Evolutionary conservation across 495 filamentous ascomycete genomes (phyloP), one percentile per base, ranked within the genome.

Genomic region (Terfezia boudieri): DNA sequence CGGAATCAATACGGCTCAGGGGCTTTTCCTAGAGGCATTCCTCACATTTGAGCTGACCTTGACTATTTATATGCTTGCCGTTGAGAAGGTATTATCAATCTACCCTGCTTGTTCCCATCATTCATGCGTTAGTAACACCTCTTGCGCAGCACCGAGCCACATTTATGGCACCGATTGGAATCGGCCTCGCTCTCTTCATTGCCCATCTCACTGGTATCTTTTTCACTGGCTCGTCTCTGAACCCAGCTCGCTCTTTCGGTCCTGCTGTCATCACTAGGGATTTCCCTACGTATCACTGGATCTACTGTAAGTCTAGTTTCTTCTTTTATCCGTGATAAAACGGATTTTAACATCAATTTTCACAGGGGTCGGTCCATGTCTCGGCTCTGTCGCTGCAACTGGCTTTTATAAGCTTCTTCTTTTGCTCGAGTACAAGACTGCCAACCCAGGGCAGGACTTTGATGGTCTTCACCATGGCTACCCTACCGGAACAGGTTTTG

Each of bases 1-100:
- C 59, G 57, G 72, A 2, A 69, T 82, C 0, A 77, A 72, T 7
- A 71, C 77, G 22, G 71, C 70, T 0, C 80, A 83, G 59, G 83
- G 83, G 5, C 66, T 86, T 12, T 76, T 76, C 56, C 84, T 90
- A 55, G 86, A 90, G 67, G 74, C 83, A 69, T 81, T 93, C 57
- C 72, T 89, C 11, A 90, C 85, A 0, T 75, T 81, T 1, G 75
- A 86, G 65, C 68, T 93, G 36, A 77, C 87, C 17, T 78, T 88
- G 54, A 74, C 82, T 7, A 80, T 89, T 36, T 82, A 88, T 67
- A 85, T 92, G 71, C 68, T 90, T 50, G 84, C 85, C 3, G 80
- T 78, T 14, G 84, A 88, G 66, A 90, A 88, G 49, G 59, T 61
- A 51, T 48, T 20, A 48, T 48, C 43, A 48, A 2, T 20, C 43